These are phyloP conservation scores for Saccharomycopsis sp. DNA, from an alignment of 805 yeast genomes.

Conservation along the genomic window DNA sequence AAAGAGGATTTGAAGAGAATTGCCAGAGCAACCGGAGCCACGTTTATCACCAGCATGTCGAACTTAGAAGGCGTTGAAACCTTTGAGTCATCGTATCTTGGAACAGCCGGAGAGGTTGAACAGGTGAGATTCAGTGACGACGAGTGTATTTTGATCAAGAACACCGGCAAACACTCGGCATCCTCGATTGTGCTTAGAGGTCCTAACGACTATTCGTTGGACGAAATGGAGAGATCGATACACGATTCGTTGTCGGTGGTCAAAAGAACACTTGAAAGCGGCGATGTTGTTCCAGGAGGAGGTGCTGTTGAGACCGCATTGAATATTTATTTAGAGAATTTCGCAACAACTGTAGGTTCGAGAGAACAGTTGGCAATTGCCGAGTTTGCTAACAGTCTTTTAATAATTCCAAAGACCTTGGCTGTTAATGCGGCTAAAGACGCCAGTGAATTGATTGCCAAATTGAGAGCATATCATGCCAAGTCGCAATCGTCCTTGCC, in stretches of 20 bases:
- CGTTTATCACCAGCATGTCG: slow-evolving; percentile 77
- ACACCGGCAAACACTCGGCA: slow-evolving; percentile 86
- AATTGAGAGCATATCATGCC: slow-evolving; percentile 92
- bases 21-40: slow-evolving; percentile 97
- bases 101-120: slow-evolving; percentile 82
- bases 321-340: slow-evolving; percentile 89
- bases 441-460: slow-evolving; percentile 89
- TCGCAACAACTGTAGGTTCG: slow-evolving; percentile 96
- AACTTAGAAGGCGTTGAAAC: slow-evolving; percentile 95
- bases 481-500: slow-evolving; percentile 83
- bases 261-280: slow-evolving; percentile 91
- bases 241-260: slow-evolving; percentile 94
- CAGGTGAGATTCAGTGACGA: slow-evolving; percentile 93
- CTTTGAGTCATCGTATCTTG: slow-evolving; percentile 77
- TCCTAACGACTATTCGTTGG: slow-evolving; percentile 88
- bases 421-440: slow-evolving; percentile 98
- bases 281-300: slow-evolving; percentile 96
- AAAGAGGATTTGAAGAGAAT: slow-evolving; percentile 95
- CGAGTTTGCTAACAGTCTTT: slow-evolving; percentile 86
- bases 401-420: slow-evolving; percentile 91
- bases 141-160: slow-evolving; percentile 89
- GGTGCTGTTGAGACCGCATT: slow-evolving; percentile 98
- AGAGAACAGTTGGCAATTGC: slow-evolving; percentile 98
- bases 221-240: slow-evolving; percentile 96
- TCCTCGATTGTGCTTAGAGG: slow-evolving; percentile 92